Base-by-base conservation (phyloP, 768 basidiomycete species). In the Lactifluus volemus region DNA sequence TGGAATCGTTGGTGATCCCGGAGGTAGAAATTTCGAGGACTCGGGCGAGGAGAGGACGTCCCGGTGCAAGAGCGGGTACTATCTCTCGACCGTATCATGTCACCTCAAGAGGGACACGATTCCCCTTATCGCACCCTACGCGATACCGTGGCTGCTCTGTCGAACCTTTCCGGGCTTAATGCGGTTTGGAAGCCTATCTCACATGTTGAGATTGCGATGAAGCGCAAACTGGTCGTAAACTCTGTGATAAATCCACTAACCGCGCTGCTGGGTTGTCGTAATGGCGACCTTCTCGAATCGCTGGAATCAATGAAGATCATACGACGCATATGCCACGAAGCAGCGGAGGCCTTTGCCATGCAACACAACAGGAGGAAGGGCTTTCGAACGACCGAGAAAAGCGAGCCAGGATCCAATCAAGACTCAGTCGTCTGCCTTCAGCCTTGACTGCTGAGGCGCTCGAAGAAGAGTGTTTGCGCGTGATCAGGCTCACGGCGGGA, bases 231-330 rank as follows among this genome's bases (percentile, higher is more conserved):
- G 48, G 90, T 86, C 34, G 81, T 89, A 60, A 92, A 96, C 70
- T 76, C 85, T 12, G 79, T 84, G 66, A 82, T 98, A 71, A 93
- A 97, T 68, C 85, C 96, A 2, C 78, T 98, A 58, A 90, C 93
- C 0, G 88, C 91, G 9, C 70, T 98, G 25, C 74, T 92, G 63
- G 83, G 83, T 34, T 88, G 92, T 68, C 78, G 81, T 53, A 96
- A 96, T 70, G 92, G 92, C 17, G 83, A 84, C 1, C 71, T 96
- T 19, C 79, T 89, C 68, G 70, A 70, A 6, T 73, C 80, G 9
- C 53, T 67, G 0, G 72, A 74, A 12, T 78, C 84, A 2, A 64
- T 68, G 3, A 72, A 74, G 29, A 70, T 94, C 41, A 71, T 83
- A 53, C 56, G 67, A 1, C 70, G 74, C 42, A 72, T 97, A n/a